Conservation (phyloP, 2,329 filamentous ascomycete species). For the Beauveria sp. region DNA sequence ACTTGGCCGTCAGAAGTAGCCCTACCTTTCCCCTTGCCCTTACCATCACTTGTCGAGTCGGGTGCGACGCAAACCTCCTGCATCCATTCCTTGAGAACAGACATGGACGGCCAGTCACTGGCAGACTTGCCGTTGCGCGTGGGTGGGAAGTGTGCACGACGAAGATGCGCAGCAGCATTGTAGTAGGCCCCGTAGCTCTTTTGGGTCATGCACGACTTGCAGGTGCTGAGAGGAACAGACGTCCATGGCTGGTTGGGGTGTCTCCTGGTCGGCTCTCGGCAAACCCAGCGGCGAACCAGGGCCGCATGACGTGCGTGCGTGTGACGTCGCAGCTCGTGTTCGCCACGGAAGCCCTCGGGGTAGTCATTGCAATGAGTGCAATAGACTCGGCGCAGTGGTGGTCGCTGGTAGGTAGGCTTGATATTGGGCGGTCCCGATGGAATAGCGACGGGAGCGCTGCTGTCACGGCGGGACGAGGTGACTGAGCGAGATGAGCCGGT, state of each 20-base stretch:
- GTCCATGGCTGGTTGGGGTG: conserved; percentile 28
- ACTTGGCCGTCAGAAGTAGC: conserved; percentile 7
- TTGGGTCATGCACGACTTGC: conserved; percentile 48
- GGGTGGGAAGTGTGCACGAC: conserved; percentile 49
- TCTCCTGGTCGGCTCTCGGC: conserved; percentile 38
- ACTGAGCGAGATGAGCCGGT: conserved; percentile 1
- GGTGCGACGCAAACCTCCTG: conserved; percentile 47
- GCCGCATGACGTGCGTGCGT: conserved; percentile 49
- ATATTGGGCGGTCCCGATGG: conserved; percentile 13
- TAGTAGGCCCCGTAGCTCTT: conserved; percentile 54
- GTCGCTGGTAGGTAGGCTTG: conserved; percentile 39
- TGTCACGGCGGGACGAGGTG: conserved; percentile 3
- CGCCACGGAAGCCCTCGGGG: conserved; percentile 80
- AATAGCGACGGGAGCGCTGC: conserved; percentile 5
- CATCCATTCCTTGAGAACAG: conserved; percentile 53
- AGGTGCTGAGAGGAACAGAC: conserved; percentile 44
- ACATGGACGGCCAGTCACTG: conserved; percentile 52
- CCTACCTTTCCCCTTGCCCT: conserved; percentile 37
- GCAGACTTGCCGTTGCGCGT: conserved; percentile 45
- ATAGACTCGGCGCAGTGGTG: conserved; percentile 62
- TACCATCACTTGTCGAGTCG: conserved; percentile 44
- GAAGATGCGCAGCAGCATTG: conserved; percentile 50
- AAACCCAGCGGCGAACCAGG: conserved; percentile 48
- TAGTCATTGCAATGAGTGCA: conserved; percentile 75
- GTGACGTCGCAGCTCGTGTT: conserved; percentile 75